Evolutionary conservation across 2,329 filamentous ascomycete species (phyloP).

Genomic region (Botryotinia calthae): DNA sequence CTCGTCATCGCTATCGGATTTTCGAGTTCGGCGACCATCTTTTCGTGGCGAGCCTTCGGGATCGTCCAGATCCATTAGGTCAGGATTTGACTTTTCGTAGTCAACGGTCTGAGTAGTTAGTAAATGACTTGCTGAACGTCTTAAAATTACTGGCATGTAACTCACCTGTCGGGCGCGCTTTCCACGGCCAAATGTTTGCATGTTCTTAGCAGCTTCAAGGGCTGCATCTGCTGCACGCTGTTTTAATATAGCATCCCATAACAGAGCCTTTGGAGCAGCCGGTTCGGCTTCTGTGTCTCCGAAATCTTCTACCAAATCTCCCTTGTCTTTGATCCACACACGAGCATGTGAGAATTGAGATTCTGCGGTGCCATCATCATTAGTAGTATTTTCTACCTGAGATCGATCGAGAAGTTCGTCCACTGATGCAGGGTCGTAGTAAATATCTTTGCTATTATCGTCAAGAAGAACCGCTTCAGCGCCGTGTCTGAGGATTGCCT

Average conservation of each 20-base stretch:
- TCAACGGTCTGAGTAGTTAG: conserved; percentile 23
- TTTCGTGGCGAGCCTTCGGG: conserved; percentile 23
- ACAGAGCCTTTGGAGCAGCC: conserved; percentile 58
- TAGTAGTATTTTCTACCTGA: conserved; percentile 69
- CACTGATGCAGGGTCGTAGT: conserved; percentile 78
- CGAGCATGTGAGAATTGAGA: conserved; percentile 85
- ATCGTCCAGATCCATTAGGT: conserved; percentile 25
- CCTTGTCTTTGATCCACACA: conserved; percentile 85
- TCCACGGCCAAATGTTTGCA: conserved; percentile 80
- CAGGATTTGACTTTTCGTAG: conserved; percentile 27
- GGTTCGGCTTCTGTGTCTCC: conserved; percentile 52
- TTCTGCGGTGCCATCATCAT: conserved; percentile 63
- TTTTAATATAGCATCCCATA: conserved; percentile 89
- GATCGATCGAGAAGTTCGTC: conserved; percentile 88
- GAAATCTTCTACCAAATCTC: conserved; percentile 61
- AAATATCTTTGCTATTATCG: conserved; percentile 68
- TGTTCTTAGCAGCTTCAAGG: conserved; percentile 65
- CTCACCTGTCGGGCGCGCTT: conserved; percentile 52
- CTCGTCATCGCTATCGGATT: conserved; percentile 35
- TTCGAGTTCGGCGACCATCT: conserved; percentile 21
- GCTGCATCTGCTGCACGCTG: conserved; percentile 76
- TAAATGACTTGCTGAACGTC: neutral
- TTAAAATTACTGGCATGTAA: conserved; percentile 13
- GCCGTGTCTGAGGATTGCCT: conserved; percentile 84
- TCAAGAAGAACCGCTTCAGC: conserved; percentile 84